These are phyloP conservation scores for Verticillium nubilum DNA, from an alignment of 2,329 filamentous ascomycete genomes.

Conservation along the genomic window DNA sequence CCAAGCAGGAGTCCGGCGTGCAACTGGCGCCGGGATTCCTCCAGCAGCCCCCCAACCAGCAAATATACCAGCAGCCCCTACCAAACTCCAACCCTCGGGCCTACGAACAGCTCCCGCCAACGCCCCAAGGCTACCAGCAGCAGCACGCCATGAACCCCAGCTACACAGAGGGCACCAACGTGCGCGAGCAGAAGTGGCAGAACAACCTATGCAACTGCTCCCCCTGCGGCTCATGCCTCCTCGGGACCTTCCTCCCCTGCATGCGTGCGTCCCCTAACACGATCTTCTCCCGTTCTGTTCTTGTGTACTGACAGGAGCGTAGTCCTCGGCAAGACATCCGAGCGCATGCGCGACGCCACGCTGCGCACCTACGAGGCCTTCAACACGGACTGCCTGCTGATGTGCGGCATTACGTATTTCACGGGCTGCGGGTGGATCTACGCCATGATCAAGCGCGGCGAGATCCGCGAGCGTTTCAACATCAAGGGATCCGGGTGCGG, in stretches of 20 bases:
- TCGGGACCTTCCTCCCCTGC: slow-evolving; percentile 36
- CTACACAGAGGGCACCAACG: slow-evolving; percentile 8
- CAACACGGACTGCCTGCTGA: slow-evolving; percentile 38
- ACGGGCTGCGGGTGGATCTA: slow-evolving; percentile 40
- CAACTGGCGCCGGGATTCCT: neutral
- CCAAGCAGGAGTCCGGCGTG: neutral
- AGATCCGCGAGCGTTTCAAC: slow-evolving; percentile 47
- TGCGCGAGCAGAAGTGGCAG: slow-evolving; percentile 28
- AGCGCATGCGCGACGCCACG: slow-evolving; percentile 37
- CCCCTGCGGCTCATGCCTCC: slow-evolving; percentile 30
- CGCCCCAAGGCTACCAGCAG: slow-evolving; percentile 3
- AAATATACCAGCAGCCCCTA: neutral
- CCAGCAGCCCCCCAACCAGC: slow-evolving; percentile 1
- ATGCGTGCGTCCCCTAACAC: slow-evolving; percentile 27
- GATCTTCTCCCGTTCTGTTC: neutral
- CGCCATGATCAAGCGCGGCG: slow-evolving; percentile 46
- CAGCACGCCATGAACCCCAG: slow-evolving; percentile 8
- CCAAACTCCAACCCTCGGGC: neutral
- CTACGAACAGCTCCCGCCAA: neutral
- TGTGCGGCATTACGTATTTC: slow-evolving; percentile 28
- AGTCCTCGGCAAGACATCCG: slow-evolving; percentile 39
- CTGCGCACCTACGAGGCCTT: slow-evolving; percentile 29
- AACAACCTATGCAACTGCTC: slow-evolving; percentile 32
- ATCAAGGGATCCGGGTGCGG: slow-evolving; percentile 41
- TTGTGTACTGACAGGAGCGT: neutral